Evolutionary conservation across 495 filamentous ascomycete genomes (phyloP).

Genomic region (Xylaria nigripes): DNA sequence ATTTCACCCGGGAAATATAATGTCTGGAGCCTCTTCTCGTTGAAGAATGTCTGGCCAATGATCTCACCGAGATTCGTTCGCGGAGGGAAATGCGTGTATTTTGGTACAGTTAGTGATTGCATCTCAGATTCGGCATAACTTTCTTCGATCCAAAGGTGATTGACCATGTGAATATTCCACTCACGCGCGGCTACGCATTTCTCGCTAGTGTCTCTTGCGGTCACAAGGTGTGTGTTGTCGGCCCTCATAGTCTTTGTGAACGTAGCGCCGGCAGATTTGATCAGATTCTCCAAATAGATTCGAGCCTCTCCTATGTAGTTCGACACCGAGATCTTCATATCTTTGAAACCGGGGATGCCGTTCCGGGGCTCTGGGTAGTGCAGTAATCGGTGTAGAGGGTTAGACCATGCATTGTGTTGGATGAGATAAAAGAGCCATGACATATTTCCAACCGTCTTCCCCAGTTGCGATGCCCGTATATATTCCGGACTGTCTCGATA

Average conservation of each 20-base stretch:
- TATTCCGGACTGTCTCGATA: conserved; percentile 79
- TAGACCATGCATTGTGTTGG: conserved; percentile 78
- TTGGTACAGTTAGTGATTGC: conserved; percentile 54
- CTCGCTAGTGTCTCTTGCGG: conserved; percentile 76
- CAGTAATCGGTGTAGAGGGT: conserved; percentile 66
- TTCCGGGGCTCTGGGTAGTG: conserved; percentile 77
- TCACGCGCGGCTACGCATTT: conserved; percentile 87
- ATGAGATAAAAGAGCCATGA: conserved; percentile 92
- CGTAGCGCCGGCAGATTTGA: conserved; percentile 69
- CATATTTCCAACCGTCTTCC: conserved; percentile 82
- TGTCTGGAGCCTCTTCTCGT: conserved; percentile 28
- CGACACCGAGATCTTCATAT: conserved; percentile 72
- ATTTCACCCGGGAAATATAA: conserved; percentile 35
- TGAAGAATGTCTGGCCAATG: conserved; percentile 67
- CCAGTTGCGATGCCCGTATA: conserved; percentile 58
- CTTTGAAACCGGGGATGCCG: conserved; percentile 71
- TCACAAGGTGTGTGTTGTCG: conserved; percentile 92
- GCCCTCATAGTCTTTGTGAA: conserved; percentile 90
- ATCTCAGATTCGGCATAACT: conserved; percentile 82
- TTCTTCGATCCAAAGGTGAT: conserved; percentile 97
- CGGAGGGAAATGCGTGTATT: conserved; percentile 74
- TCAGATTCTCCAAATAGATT: conserved; percentile 86
- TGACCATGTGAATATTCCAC: conserved; percentile 84
- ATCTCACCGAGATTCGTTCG: conserved; percentile 90
- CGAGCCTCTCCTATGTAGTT: conserved; percentile 95